Conservation (phyloP, 495 filamentous ascomycete species). For the Penicillium tannophilum region DNA sequence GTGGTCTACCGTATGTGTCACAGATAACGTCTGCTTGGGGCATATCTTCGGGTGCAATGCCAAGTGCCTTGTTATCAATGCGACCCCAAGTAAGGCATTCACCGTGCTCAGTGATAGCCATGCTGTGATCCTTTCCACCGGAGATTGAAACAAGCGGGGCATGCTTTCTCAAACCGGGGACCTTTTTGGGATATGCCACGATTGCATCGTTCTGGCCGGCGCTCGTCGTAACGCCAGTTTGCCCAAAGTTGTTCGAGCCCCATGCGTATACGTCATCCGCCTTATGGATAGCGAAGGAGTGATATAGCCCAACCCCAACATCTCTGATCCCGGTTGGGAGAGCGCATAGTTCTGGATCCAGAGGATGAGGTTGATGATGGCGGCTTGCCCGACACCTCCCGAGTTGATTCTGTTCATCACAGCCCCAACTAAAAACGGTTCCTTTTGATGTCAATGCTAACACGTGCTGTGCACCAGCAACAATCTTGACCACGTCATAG, state of each 20-base stretch:
- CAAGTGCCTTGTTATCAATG: conserved; percentile 11
- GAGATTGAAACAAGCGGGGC: background rate
- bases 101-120: conserved; percentile 7
- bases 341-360: conserved; percentile 1
- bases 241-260: conserved; percentile 9
- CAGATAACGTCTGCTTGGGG: conserved; percentile 2
- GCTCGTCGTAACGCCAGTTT: background rate
- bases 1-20: conserved; percentile 2
- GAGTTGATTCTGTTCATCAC: conserved; percentile 10
- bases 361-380: conserved; percentile 2
- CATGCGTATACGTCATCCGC: conserved; percentile 4
- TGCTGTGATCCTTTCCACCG: conserved; percentile 10
- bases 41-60: conserved; percentile 1
- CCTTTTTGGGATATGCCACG: conserved; percentile 5
- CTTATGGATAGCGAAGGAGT: conserved; percentile 7
- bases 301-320: conserved; percentile 7
- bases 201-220: conserved; percentile 6
- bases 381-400: conserved; percentile 7
- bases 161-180: background rate
- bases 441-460: conserved; percentile 6
- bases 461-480: conserved; percentile 7
- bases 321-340: conserved; percentile 1
- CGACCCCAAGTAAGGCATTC: conserved; percentile 7
- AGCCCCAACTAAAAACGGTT: conserved; percentile 10
- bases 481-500: conserved; percentile 3